Base-by-base conservation (phyloP, 1,139 yeast genomes). In the Kluyveromyces sp. region DNA sequence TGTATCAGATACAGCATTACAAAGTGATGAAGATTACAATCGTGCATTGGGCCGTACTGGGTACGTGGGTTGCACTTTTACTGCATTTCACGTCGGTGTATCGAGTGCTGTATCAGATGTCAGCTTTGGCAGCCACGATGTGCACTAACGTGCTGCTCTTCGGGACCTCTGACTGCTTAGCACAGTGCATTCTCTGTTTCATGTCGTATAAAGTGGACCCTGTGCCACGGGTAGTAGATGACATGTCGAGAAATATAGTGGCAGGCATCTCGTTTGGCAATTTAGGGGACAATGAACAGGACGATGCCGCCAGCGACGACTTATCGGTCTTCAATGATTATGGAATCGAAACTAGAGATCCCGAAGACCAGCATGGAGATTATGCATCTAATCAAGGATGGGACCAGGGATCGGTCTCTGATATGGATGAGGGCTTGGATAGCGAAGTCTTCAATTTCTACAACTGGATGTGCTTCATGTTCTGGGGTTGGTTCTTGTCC, bases 121-220 rank as follows among this genome's bases (percentile, higher is more conserved):
- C 78, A 44, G 81, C 94, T 1, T 64, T 88, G 22, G 60, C 83
- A 15, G 88, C 96, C 3, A 85, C 89, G 39, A 76, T 86, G 45
- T 77, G 83, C n/a, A 81, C 96, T 1, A 89, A 89, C 58, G 67
- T 85, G 33, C 78, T 89, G 11, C 68, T 89, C 3, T 86, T 81
- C 60, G 96, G 96, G 0, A 78, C 88, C 7, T 88, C 96, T 0
- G 98, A 89, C 59, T 79, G 92, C 0, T 64, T 88, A 48, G 98
- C 97, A 0, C 98, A 92, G 62, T 41, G 52, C 22, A 55, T 58
- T 22, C 41, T 56, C 9, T 55, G 61, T 37, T 55, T 51, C 40
- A 46, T 46, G 38, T 45, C 57, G 4, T 37, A 46, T 26, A 33
- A 46, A 9, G 45, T 55, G 20, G 58, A 70, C 31, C 67, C 68